Conservation (phyloP, 768 basidiomycete genomes). For the Hydnum rufescens region DNA sequence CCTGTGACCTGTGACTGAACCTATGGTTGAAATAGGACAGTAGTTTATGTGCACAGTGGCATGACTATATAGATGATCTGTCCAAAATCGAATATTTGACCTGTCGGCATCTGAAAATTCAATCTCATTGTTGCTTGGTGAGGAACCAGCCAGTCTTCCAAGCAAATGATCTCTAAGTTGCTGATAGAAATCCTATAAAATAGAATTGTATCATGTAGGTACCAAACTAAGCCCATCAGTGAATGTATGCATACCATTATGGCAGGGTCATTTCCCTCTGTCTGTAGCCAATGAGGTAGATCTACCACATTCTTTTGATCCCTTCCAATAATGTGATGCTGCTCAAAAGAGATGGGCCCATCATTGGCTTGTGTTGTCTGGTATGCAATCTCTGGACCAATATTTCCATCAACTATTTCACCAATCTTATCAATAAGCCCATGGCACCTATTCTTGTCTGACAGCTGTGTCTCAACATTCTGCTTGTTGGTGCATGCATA, state of each 20-base stretch:
- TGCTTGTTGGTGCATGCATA: not conserved
- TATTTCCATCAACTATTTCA: not conserved
- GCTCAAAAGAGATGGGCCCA: not conserved
- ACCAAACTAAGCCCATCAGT: not conserved
- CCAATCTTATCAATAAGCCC: not conserved
- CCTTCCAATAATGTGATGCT: not conserved
- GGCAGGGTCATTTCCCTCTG: not conserved
- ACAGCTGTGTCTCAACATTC: not conserved
- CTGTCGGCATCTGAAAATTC: not conserved
- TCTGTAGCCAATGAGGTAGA: not conserved
- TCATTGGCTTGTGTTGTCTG: not conserved
- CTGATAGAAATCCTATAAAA: not conserved
- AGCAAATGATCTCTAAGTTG: not conserved
- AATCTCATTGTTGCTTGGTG: not conserved
- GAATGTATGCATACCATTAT: not conserved
- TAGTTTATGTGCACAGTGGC: not conserved
- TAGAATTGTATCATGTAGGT: not conserved
- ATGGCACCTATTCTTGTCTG: not conserved
- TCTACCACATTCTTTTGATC: not conserved
- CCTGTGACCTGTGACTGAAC: no score
- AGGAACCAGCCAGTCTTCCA: not conserved
- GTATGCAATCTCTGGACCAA: not conserved
- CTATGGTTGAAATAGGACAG: no score
- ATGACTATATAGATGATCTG: not conserved
- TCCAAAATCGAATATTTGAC: not conserved